A percentile compares a stretch with the other conserved stretches of the same genome.
Evolutionary conservation across 2,329 filamentous ascomycete genomes (phyloP).

Genomic region (Lasiodiplodia gonubiensis): DNA sequence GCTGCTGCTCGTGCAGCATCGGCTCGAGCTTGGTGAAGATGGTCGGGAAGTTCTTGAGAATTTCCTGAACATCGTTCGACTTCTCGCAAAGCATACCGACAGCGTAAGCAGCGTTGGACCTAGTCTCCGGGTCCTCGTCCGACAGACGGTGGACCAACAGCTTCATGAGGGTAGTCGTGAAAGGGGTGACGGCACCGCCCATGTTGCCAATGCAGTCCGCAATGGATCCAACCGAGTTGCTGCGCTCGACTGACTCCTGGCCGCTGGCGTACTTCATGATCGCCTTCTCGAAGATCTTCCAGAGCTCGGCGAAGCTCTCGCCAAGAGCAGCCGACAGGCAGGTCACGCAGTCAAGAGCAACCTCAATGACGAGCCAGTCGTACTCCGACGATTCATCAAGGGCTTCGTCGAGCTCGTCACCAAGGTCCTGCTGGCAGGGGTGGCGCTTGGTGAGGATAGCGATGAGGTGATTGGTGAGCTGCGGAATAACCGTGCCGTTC

Average conservation of each 20-base stretch:
- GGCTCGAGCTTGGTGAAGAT: constrained; percentile 88
- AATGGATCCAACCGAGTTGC: constrained; percentile 87
- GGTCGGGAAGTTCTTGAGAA: constrained; percentile 74
- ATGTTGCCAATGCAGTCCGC: constrained; percentile 90
- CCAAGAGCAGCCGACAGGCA: constrained; percentile 84
- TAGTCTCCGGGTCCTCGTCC: constrained; percentile 89
- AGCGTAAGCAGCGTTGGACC: constrained; percentile 94
- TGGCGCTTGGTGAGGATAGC: constrained; percentile 88
- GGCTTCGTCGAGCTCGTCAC: constrained; percentile 73
- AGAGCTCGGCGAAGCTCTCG: constrained; percentile 79
- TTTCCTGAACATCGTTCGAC: constrained; percentile 74
- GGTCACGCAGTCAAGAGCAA: constrained; percentile 86
- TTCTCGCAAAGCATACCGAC: constrained; percentile 83
- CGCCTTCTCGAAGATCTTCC: constrained; percentile 95
- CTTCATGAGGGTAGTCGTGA: constrained; percentile 77
- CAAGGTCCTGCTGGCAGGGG: constrained; percentile 89
- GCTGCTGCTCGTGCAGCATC: constrained; percentile 75
- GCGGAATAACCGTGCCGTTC: constrained; percentile 68
- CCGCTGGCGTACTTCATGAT: constrained; percentile 87
- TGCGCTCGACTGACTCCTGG: constrained; percentile 84
- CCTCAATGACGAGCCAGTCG: constrained; percentile 96
- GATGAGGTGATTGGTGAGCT: constrained; percentile 75
- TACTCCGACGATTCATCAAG: constrained; percentile 85
- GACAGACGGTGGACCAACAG: constrained; percentile 83
- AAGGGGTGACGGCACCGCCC: constrained; percentile 78